Conservation (phyloP, 2,329 filamentous ascomycete species). For the Neopestalotiopsis rosae region DNA sequence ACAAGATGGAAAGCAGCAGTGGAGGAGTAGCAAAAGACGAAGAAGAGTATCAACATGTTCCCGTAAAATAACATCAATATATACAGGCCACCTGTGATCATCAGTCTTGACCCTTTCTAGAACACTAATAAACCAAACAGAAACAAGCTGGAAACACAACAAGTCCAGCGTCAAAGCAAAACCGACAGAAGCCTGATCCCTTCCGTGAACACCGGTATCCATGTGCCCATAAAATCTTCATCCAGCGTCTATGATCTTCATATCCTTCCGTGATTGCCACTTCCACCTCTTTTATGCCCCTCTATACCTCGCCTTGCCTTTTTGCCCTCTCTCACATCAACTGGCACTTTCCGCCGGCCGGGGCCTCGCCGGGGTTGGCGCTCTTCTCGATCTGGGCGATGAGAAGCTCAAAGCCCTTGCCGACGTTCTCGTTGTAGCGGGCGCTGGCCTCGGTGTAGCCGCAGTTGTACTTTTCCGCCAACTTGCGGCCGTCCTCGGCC, state of each 20-base stretch:
- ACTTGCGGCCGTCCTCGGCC: slow-evolving; percentile 80
- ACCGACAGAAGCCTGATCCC: slow-evolving; percentile 8
- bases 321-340: slow-evolving; percentile 70
- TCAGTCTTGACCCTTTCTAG: neutral
- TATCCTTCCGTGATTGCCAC: neutral
- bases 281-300: neutral
- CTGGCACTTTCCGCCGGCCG: slow-evolving; percentile 79
- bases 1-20: too few relatives aligned
- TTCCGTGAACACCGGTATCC: slow-evolving; percentile 11
- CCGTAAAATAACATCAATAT: slow-evolving; percentile 6
- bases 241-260: slow-evolving; percentile 7
- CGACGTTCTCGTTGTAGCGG: slow-evolving; percentile 91
- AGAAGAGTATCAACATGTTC: neutral
- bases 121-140: slow-evolving; percentile 5
- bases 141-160: slow-evolving; percentile 8
- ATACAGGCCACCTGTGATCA: slow-evolving; percentile 15
- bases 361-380: slow-evolving; percentile 85
- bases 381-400: slow-evolving; percentile 94
- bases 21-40: neutral
- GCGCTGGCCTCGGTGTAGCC: slow-evolving; percentile 95
- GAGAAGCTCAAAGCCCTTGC: slow-evolving; percentile 90
- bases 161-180: slow-evolving; percentile 17
- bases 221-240: neutral
- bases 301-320: neutral
- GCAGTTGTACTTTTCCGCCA: slow-evolving; percentile 87